Evolutionary conservation across 108 stramenopile genomes (phyloP), one percentile per base, ranked within the genome.

Genomic region (Fragilariopsis cylindrus): DNA sequence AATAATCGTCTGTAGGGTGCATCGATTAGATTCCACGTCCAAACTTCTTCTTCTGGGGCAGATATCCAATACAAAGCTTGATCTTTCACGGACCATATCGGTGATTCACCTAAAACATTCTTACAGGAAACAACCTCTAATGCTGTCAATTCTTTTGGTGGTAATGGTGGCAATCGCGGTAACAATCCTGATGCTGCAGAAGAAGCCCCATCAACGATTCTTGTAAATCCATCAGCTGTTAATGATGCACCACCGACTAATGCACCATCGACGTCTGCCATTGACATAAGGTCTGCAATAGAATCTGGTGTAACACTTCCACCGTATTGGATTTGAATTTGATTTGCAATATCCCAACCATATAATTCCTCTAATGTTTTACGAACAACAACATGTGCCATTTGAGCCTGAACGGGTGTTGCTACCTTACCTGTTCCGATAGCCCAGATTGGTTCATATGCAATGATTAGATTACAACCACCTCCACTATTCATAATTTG

Each of bases 391-490:
- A 50, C 82, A 68, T 89, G 88, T 6, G 88, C 87, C 13, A 18
- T 56, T 55, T 89, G 84, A 8, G 89, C 89, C 69, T 90, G 85
- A 9, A 79, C 82, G 1, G 95, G 94, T 3, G 94, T 89, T 4
- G 94, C 92, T 18, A 89, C 91, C 70, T 87, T 83, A 5, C 95
- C 95, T 16, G 95, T 96, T 70, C 96, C 96, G 74, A 98, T 98
- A 46, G 97, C 97, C 97, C 97, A 98, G 8, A 97, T 93, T 4
- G 96, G 96, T 80, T 97, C 96, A 76, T 97, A 98, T 12, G 94
- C 95, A 56, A 97, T 73, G 30, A 95, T 92, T 15, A 97, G 72
- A 49, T 85, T 75, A 9, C 46, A 9, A 5, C 16, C 12, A n/a
- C n/a, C 42, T n/a, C 19, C 62, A 30, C 41, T 15, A 30, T 30